Conservation (phyloP, 257 asterid genomes). For the Buddleja alternifolia region DNA sequence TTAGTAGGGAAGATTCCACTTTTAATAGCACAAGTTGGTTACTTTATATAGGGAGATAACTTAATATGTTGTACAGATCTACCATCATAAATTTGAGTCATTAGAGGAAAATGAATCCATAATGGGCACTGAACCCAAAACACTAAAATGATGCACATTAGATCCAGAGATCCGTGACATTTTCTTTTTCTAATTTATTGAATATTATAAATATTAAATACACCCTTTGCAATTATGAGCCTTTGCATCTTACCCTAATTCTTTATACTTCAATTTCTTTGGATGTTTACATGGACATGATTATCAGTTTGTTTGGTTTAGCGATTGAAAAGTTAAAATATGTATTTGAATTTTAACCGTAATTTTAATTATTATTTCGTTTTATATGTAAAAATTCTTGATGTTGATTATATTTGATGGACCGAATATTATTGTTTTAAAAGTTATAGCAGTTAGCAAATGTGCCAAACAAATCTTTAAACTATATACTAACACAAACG, state of each 20-base stretch:
- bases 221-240: slow-evolving; percentile 14
- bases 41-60: slow-evolving; percentile 19
- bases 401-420: too few species aligned
- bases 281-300: slow-evolving; percentile 13
- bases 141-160: slow-evolving; percentile 19
- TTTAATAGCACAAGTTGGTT: slow-evolving; percentile 10
- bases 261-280: slow-evolving; percentile 2
- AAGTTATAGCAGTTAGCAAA: too few species aligned
- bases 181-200: background rate
- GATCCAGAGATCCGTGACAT: slow-evolving; percentile 23
- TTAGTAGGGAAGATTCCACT: slow-evolving; percentile 12
- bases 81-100: slow-evolving; percentile 24
- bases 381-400: too few species aligned
- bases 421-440: too few species aligned
- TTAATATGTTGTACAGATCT: slow-evolving; percentile 30
- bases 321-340: too few species aligned
- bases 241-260: background rate
- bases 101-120: slow-evolving; percentile 19
- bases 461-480: too few species aligned
- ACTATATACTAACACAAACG: too few species aligned
- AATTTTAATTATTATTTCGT: background rate
- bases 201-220: background rate
- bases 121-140: slow-evolving; percentile 26
- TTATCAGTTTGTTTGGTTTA: background rate
- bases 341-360: background rate